Evolutionary conservation across 139 green algal genomes (phyloP), one percentile per base, ranked within the genome.

Genomic region (Chlamydomonas incerta): DNA sequence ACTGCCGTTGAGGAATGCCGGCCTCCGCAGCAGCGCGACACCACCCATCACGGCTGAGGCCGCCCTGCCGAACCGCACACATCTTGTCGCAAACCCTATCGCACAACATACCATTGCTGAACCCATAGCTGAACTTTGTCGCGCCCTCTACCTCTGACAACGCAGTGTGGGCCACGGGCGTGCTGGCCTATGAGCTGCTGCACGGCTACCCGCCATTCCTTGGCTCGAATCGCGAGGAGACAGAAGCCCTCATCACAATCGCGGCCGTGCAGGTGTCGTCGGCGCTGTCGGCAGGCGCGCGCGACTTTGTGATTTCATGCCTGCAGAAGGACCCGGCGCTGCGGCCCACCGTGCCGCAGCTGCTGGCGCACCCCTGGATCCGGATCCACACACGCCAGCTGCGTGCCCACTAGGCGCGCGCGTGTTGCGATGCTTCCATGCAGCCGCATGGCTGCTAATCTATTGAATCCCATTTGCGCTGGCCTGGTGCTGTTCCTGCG

Each of bases 101-200:
- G n/a, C n/a, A n/a, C n/a, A n/a, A n/a, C n/a, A n/a, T n/a, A n/a
- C n/a, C n/a, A n/a, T n/a, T n/a, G n/a, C n/a, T n/a, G n/a, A n/a
- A n/a, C n/a, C n/a, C n/a, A n/a, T n/a, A n/a, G n/a, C n/a, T n/a
- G n/a, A n/a, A n/a, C n/a, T n/a, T n/a, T n/a, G n/a, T n/a, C n/a
- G n/a, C n/a, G n/a, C n/a, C n/a, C n/a, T 50, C 5, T 13, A 50
- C 41, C 41, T 3, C 34, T 3, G 34, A n/a, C 10, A 9, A 6
- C 15, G 13, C 77, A 83, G 62, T 84, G 13, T 93, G 90, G 90
- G 90, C 87, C 26, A 83, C 83, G 0, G 90, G 90, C 31, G 72
- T 93, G 58, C 68, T 93, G 31, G 68, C 87, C 5, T 93, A 86
- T 46, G 90, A 93, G 80, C 71, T 93, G 69, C 81, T 90, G 47